phyloP scores from a whole-genome alignment of 2,329 filamentous ascomycete species.

The Westerdykella ornata region DNA sequence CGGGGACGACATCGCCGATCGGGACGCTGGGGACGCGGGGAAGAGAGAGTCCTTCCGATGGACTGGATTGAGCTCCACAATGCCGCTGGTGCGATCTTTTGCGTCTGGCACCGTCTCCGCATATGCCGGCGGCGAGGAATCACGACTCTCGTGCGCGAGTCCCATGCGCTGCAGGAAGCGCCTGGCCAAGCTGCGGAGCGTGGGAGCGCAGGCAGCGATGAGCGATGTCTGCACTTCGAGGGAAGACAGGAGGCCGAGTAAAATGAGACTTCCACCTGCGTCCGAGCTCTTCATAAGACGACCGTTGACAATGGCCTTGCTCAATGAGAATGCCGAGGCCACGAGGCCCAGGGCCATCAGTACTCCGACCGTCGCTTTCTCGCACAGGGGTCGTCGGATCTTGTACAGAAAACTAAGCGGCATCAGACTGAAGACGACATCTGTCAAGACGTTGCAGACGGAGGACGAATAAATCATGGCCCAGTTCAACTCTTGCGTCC shows the following conservation, averaged over 20 bases:
- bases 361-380: conserved; percentile 8
- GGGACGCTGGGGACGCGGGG: no score
- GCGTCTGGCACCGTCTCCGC: not conserved
- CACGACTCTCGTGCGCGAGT: not conserved
- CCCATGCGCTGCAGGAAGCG: conserved; percentile 6
- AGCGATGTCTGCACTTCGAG: conserved; percentile 8
- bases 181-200: conserved; percentile 7
- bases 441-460: conserved; percentile 5
- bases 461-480: conserved; percentile 3
- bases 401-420: conserved; percentile 14
- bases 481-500: not conserved
- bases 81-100: not conserved
- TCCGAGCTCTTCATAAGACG: not conserved
- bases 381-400: conserved; percentile 8
- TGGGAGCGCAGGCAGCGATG: conserved; percentile 12
- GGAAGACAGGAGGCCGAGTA: conserved; percentile 6
- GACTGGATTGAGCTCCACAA: not conserved
- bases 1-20: not conserved
- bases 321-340: conserved; percentile 8
- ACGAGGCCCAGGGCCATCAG: conserved; percentile 12
- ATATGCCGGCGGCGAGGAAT: conserved; percentile 3
- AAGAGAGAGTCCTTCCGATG: not conserved
- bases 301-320: conserved; percentile 2
- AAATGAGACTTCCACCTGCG: not conserved
- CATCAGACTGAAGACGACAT: conserved; percentile 12